Percentiles rank a stretch among this genome's conserved stretches.
Evolutionary conservation across 116 monocot genomes (phyloP).

Genomic region (Phalaenopsis hybrid): DNA sequence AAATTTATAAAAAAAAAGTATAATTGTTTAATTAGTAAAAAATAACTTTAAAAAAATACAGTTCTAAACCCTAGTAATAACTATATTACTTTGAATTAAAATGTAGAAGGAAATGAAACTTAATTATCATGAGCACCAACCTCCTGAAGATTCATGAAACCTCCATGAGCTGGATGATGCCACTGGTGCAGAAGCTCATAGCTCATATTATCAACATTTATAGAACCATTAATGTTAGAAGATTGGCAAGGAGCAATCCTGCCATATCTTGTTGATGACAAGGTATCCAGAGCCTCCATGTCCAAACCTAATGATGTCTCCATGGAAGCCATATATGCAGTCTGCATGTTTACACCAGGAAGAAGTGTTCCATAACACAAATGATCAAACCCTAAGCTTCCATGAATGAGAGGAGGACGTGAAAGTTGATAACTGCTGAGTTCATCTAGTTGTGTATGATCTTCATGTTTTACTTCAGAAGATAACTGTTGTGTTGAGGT

Average conservation of each 20-base stretch:
- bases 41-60: too few relatives aligned
- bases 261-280: neutral
- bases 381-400: neutral
- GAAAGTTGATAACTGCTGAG: too few relatives aligned
- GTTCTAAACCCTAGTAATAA: too few relatives aligned
- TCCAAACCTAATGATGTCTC: slow-evolving; percentile 14
- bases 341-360: slow-evolving; percentile 19
- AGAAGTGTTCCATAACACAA: slow-evolving; percentile 11
- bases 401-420: neutral
- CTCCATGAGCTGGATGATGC: neutral
- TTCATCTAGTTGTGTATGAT: neutral
- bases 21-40: too few relatives aligned
- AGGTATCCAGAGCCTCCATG: neutral
- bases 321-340: slow-evolving; percentile 1
- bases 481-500: neutral
- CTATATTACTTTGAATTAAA: too few relatives aligned
- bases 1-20: too few relatives aligned
- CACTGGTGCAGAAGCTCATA: neutral
- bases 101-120: too few relatives aligned
- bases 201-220: neutral
- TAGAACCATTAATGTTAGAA: neutral
- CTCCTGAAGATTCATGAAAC: neutral
- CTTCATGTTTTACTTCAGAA: neutral
- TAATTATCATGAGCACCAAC: neutral
- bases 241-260: neutral